Conservation (phyloP, 2,329 filamentous ascomycete species). For the Ceratocystis cubensis region DNA sequence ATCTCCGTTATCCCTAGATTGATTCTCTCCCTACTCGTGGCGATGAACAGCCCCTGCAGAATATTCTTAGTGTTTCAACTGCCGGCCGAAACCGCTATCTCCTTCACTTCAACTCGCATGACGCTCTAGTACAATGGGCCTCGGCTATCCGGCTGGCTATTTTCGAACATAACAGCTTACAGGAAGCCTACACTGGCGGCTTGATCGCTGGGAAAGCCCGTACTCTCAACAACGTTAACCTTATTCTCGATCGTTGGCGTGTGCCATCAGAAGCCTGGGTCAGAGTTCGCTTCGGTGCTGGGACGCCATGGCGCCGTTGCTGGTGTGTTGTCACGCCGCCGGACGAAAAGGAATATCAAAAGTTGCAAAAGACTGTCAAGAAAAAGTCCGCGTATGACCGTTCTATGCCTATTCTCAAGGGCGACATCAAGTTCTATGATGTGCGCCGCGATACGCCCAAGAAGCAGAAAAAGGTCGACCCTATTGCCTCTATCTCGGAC, state of each 20-base stretch:
- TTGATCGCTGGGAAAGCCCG: slow-evolving; percentile 92
- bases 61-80: slow-evolving; percentile 90
- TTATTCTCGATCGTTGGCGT: slow-evolving; percentile 71
- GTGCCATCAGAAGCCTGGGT: slow-evolving; percentile 85
- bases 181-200: slow-evolving; percentile 93
- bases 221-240: slow-evolving; percentile 72
- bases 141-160: slow-evolving; percentile 85
- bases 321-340: slow-evolving; percentile 93
- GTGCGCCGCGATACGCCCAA: slow-evolving; percentile 61
- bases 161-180: slow-evolving; percentile 83
- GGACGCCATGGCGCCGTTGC: slow-evolving; percentile 88
- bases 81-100: slow-evolving; percentile 92
- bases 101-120: slow-evolving; percentile 88
- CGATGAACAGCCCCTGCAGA: slow-evolving; percentile 68
- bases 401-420: slow-evolving; percentile 56
- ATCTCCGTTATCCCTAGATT: slow-evolving; percentile 41
- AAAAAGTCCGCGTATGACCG: slow-evolving; percentile 74
- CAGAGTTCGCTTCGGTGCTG: slow-evolving; percentile 85
- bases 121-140: slow-evolving; percentile 91
- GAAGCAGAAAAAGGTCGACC: slow-evolving; percentile 79
- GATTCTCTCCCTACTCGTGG: slow-evolving; percentile 80
- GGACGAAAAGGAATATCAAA: slow-evolving; percentile 82
- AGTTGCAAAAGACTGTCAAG: slow-evolving; percentile 70
- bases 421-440: slow-evolving; percentile 91
- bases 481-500: slow-evolving; percentile 83